Conservation (phyloP, 495 filamentous ascomycete species). For the Neohortaea acidophila region DNA sequence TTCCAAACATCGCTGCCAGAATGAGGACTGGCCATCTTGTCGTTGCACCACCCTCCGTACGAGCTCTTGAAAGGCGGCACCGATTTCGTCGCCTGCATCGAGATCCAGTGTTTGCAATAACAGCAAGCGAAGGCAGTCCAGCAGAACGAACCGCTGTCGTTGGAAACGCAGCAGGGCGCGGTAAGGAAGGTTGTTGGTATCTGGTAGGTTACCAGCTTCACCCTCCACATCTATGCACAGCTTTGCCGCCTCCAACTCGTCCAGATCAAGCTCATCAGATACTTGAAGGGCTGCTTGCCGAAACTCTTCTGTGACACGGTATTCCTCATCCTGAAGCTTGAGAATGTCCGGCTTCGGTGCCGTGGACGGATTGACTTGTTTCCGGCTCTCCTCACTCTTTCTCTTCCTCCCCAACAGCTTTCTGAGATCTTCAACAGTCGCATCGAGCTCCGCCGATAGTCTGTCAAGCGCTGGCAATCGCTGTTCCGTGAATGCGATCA, state of each 20-base stretch:
- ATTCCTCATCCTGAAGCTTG: slow-evolving; percentile 58
- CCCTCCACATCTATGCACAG: slow-evolving; percentile 39
- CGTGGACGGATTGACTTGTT: slow-evolving; percentile 27
- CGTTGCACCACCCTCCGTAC: slow-evolving; percentile 32
- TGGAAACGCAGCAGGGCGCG: slow-evolving; percentile 60
- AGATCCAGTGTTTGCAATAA: slow-evolving; percentile 36
- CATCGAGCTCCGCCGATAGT: slow-evolving; percentile 51
- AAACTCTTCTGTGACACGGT: slow-evolving; percentile 74
- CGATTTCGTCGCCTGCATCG: slow-evolving; percentile 39
- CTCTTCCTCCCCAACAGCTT: slow-evolving; percentile 59
- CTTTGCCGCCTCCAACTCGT: slow-evolving; percentile 69
- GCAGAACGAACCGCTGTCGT: slow-evolving; percentile 54
- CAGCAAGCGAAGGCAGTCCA: slow-evolving; percentile 55
- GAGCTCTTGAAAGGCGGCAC: slow-evolving; percentile 27
- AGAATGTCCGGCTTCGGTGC: slow-evolving; percentile 32
- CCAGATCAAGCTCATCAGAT: slow-evolving; percentile 74
- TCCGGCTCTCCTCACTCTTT: slow-evolving; percentile 53
- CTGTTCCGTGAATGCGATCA: slow-evolving; percentile 48
- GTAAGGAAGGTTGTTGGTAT: slow-evolving; percentile 2
- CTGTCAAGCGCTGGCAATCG: slow-evolving; percentile 46
- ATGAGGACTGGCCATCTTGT: slow-evolving; percentile 21
- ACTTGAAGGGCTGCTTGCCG: slow-evolving; percentile 60
- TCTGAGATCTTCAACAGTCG: slow-evolving; percentile 54
- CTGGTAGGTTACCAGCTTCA: neutral
- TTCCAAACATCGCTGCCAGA: slow-evolving; percentile 53